These are phyloP conservation scores for Aspergillus ellipticus DNA, from an alignment of 495 filamentous ascomycete genomes.

Conservation along the genomic window DNA sequence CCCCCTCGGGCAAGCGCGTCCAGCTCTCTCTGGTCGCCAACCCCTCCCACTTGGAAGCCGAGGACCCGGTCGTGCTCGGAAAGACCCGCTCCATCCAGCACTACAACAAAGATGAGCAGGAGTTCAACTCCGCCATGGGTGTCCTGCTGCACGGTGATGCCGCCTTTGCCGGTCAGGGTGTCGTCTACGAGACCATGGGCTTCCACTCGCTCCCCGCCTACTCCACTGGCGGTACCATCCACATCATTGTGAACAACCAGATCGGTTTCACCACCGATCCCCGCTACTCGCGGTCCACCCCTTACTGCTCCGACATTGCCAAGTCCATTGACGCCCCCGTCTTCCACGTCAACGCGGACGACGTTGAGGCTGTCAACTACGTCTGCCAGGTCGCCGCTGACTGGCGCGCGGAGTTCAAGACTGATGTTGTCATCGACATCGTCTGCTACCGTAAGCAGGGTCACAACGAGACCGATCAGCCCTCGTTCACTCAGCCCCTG, in stretches of 20 bases:
- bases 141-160: slow-evolving; percentile 95
- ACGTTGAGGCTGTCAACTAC: slow-evolving; percentile 97
- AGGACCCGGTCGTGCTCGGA: slow-evolving; percentile 95
- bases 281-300: slow-evolving; percentile 91
- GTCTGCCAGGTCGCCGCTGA: slow-evolving; percentile 95
- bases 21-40: slow-evolving; percentile 98
- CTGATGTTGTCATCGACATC: slow-evolving; percentile 94
- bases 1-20: slow-evolving; percentile 95
- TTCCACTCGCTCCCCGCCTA: slow-evolving; percentile 94
- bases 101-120: slow-evolving; percentile 93
- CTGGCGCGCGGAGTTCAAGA: slow-evolving; percentile 96
- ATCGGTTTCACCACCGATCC: slow-evolving; percentile 99
- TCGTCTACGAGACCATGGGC: slow-evolving; percentile 98
- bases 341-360: slow-evolving; percentile 98
- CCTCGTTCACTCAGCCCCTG: slow-evolving; percentile 96
- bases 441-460: slow-evolving; percentile 99
- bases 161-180: slow-evolving; percentile 91
- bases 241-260: slow-evolving; percentile 98
- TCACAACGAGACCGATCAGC: slow-evolving; percentile 99
- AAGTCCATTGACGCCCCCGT: slow-evolving; percentile 97
- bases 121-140: slow-evolving; percentile 86
- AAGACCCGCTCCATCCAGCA: slow-evolving; percentile 98
- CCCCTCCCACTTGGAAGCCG: slow-evolving; percentile 96
- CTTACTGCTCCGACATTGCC: slow-evolving; percentile 98
- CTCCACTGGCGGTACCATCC: slow-evolving; percentile 95